Evolutionary conservation across 371 early-diverging fungal genomes (phyloP), one percentile per base, ranked within the genome.

Genomic region (Nematocida parisii): DNA sequence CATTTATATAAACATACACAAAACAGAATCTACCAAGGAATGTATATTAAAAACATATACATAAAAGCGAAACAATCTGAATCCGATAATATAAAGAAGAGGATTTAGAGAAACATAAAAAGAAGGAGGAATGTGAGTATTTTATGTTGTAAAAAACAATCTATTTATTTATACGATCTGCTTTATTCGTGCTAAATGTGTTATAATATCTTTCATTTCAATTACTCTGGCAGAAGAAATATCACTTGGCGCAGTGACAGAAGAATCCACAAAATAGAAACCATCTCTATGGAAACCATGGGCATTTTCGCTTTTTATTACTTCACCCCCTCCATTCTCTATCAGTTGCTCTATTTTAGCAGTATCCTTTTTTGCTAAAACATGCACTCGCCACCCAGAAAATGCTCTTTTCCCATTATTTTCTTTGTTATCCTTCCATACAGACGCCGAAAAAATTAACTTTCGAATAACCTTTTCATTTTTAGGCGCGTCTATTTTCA

Each of bases 351-450:
- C 57, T 20, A 77, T 55, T 22, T 9, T 56, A 4, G n/a, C 56
- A 22, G n/a, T 57, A 6, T 70, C 60, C 45, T 54, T 77, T 13
- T 5, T 54, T 33, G 27, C 15, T 18, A 67, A 40, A 15, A 77
- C 42, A 45, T 9, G n/a, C 4, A 86, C 85, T 18, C 47, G 67
- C 88, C 86, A 87, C 20, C 71, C 62, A 61, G 81, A 50, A 81
- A 87, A 87, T 15, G 88, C 86, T 33, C 40, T 70, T 55, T 80
- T 73, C 3, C 84, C 82, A 18, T 61, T 71, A 45, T 68, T 46
- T 24, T 64, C n/a, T 50, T 68, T 70, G 7, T 47, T 46, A 15
- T 24, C 50, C 39, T 40, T 77, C 80, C 80, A 77, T 24, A 42
- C 0, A 18, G 64, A n/a, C 0, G 80, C 80, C 15, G 47, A 6